These are phyloP conservation scores for Leishmania arabica DNA, from an alignment of 208 protist genomes.

Conservation along the genomic window DNA sequence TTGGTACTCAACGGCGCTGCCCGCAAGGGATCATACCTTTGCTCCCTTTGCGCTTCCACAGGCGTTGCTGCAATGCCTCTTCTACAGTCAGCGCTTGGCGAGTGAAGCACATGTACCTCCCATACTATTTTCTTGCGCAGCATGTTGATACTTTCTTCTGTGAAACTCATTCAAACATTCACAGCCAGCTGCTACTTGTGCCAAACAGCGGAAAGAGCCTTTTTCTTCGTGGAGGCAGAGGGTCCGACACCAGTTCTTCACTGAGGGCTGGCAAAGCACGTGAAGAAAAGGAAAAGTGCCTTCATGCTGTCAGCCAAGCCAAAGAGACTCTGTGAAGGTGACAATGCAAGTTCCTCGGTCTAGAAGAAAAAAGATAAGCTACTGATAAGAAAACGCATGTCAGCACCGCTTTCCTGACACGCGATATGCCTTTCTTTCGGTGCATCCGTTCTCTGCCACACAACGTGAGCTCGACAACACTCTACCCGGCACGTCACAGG, in stretches of 20 bases:
- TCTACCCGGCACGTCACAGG: not conserved
- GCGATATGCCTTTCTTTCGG: not conserved
- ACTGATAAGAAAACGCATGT: conserved; percentile 13
- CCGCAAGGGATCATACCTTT: not conserved
- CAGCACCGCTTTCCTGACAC: not conserved
- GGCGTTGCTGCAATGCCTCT: not conserved
- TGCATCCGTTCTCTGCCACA: not conserved
- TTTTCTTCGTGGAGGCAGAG: not conserved
- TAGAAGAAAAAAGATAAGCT: conserved; percentile 22
- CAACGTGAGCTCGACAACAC: not conserved
- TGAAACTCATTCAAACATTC: conserved; percentile 13
- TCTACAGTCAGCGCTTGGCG: not conserved
- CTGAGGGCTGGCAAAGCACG: conserved; percentile 2
- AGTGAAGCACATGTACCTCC: not conserved
- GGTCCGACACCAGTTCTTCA: not conserved
- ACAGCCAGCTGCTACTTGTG: conserved; percentile 23
- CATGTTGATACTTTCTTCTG: conserved; percentile 3
- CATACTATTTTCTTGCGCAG: not conserved
- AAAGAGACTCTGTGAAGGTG: conserved; percentile 1
- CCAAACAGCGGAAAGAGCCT: not conserved
- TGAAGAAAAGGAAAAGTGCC: conserved; percentile 1
- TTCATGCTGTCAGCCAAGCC: not conserved
- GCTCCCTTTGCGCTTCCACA: not conserved
- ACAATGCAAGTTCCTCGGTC: not conserved
- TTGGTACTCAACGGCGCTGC: not conserved